Evolutionary conservation across 129 eudicot genomes (phyloP).

Genomic region (Centaurea solstitialis): DNA sequence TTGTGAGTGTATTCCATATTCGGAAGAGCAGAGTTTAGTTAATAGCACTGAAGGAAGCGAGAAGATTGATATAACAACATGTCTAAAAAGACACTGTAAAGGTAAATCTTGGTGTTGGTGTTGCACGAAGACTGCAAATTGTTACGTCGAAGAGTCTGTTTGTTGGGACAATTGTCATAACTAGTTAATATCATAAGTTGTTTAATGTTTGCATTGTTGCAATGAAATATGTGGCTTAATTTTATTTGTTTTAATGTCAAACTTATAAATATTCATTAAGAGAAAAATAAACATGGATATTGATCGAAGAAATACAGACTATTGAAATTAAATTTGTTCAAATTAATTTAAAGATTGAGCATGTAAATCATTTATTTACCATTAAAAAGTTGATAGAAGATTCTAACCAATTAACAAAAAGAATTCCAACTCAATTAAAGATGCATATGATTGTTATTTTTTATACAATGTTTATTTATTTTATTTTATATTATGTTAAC

Average conservation of each 20-base stretch:
- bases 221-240: background rate
- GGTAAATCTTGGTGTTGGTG: background rate
- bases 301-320: background rate
- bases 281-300: background rate
- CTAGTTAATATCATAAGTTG: background rate
- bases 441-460: no score
- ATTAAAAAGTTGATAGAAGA: background rate
- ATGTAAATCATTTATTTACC: background rate
- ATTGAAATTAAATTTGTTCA: background rate
- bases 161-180: background rate
- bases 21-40: background rate
- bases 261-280: background rate
- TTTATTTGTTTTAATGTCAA: background rate
- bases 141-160: background rate
- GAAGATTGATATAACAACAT: constrained; percentile 3
- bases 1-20: background rate
- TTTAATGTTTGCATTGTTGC: background rate
- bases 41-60: background rate
- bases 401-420: background rate
- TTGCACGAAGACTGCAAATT: constrained; percentile 11
- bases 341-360: background rate
- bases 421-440: background rate
- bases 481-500: no score
- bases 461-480: no score
- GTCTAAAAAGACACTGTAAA: background rate